phyloP scores from a whole-genome alignment of 176 grass and related monocot species.

The Cenchrus purpureus region DNA sequence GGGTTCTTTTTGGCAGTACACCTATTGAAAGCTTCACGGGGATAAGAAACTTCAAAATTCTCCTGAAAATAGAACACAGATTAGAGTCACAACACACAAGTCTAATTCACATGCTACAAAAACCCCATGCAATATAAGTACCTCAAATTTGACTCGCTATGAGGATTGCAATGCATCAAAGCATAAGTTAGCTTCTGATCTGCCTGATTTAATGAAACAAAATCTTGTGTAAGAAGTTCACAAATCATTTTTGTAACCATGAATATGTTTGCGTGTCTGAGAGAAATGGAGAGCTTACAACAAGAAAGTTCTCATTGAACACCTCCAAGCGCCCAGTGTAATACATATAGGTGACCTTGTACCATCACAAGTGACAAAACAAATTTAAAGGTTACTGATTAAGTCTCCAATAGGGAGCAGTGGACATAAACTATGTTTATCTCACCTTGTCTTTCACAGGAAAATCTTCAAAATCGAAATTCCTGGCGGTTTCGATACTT shows the following conservation, averaged over 20 bases:
- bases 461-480: slow-evolving; percentile 98
- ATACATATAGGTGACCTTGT: slow-evolving; percentile 98
- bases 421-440: not conserved
- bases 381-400: slow-evolving; percentile 5
- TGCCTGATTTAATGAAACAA: slow-evolving; percentile 65
- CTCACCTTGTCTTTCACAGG: slow-evolving; percentile 87
- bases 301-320: slow-evolving; percentile 94
- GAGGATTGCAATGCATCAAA: slow-evolving; percentile 72
- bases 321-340: slow-evolving; percentile 91
- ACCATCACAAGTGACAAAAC: slow-evolving; percentile 22
- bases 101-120: slow-evolving; percentile 24
- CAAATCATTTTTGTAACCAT: slow-evolving; percentile 17
- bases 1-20: slow-evolving; percentile 68
- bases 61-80: slow-evolving; percentile 55
- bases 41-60: slow-evolving; percentile 94
- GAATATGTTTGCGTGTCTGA: not conserved
- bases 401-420: slow-evolving; percentile 25
- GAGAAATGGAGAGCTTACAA: slow-evolving; percentile 56
- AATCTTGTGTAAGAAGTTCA: slow-evolving; percentile 36
- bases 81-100: slow-evolving; percentile 22
- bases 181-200: slow-evolving; percentile 96
- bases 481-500: slow-evolving; percentile 94
- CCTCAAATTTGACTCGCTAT: slow-evolving; percentile 77
- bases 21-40: slow-evolving; percentile 96
- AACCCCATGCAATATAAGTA: slow-evolving; percentile 36